Base-by-base conservation (phyloP, 129 eudicot genomes). In the Pseudognaphalium luteoalbum region DNA sequence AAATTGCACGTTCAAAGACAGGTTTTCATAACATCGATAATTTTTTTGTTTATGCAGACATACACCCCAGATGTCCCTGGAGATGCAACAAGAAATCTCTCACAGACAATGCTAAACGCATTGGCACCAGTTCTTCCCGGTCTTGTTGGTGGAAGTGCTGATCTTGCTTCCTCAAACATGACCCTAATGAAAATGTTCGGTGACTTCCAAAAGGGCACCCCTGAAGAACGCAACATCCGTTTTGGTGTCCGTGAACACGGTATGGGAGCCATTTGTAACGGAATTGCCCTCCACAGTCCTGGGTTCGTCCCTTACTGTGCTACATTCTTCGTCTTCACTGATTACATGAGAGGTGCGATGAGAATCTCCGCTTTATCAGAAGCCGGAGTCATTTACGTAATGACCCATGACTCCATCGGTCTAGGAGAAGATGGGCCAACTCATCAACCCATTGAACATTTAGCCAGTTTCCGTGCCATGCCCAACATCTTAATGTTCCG, bases 381-480 rank as follows among this genome's bases (percentile, higher is more conserved):
- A 78, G 96, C 98, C 37, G 96, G 97, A 17, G 98, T 93, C 22
- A 86, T 93, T 68, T 93, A 88, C 22, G 97, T 93, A 34, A 93
- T 93, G 98, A 93, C 98, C 79, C 98, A 93, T 68, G 98, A 93
- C 57, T 93, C 98, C 5, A 93, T 93, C 17, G 98, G 98, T 54
- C 85, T 93, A 3, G 98, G 98, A 64, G 98, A 93, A 73, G 98
- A 93, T 33, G 98, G 98, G 28, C 98, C 98, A 4, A 93, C 97
- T 56, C 98, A 93, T 79, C 98, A 93, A 81, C 98, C 98, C 42
- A 85, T 93, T 21, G 98, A 93, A 83, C 98, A 93, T 16, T 71
- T 93, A 66, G 98, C 98, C 16, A 93, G 98, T 68, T 93, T 93
- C 88, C 83, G 98, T 32, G 98, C 98, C 64, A 93, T 93, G 98